Evolutionary conservation across 1,284 basidiomycete species (phyloP), one percentile per base, ranked within the genome.

Genomic region (Trichosporon ovoides): DNA sequence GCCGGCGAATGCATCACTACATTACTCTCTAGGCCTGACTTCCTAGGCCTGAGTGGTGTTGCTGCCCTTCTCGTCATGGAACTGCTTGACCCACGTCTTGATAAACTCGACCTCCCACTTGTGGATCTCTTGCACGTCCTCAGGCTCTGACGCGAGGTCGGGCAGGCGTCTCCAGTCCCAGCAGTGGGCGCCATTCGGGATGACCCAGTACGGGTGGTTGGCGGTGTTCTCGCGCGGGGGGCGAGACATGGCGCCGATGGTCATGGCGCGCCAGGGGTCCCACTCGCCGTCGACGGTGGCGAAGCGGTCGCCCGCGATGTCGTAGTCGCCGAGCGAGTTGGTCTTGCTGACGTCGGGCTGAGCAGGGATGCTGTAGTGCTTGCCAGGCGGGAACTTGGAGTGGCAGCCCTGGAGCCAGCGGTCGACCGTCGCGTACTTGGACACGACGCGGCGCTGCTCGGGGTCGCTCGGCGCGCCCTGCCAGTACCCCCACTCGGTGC

Each of bases 401-500:
- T 79, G 79, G 78, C 93, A 97, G 59, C 89, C 84, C 73, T 88
- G 87, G 43, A 86, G 83, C 51, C 85, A 83, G 64, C 91, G 91
- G 7, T 86, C 85, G 13, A 92, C 80, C 3, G 86, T 88, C 49
- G 94, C 84, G 84, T 88, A 58, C 55, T 63, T 61, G 33, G 63
- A 69, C 34, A 65, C 56, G 40, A 76, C 69, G 7, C 64, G 61
- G 3, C 67, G 72, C 4, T 33, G 28, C 0, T 71, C 65, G 2
- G 65, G 55, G 9, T 72, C 43, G 35, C 22, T 16, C 9, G 16
- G 71, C 10, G 68, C 68, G 24, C 66, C 65, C 69, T 69, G 69
- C 72, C 93, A 92, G 76, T 91, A 97, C 1, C 92, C 93, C 92
- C 92, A 96, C 69, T 94, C 85, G 0, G 88, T 92, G 78, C 91